Percentiles rank a stretch among this genome's conserved stretches.
These are phyloP conservation scores for Lathyrus aphaca DNA, from an alignment of 306 rosid genomes.

Conservation along the genomic window DNA sequence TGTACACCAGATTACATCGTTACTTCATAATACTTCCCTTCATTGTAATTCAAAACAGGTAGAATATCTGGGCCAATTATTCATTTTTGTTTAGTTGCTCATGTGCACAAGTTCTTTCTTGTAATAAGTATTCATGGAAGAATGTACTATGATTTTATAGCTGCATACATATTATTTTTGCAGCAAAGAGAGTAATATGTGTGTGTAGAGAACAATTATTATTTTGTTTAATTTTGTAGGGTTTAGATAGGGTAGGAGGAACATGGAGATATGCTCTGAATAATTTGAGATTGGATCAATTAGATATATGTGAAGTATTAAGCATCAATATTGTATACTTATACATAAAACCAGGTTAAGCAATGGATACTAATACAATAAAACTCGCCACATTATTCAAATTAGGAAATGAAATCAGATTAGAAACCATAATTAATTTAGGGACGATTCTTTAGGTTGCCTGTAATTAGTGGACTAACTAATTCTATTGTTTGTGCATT, in stretches of 20 bases:
- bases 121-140: constrained; percentile 26
- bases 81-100: constrained; percentile 18
- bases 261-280: neutral
- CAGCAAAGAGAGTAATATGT: neutral
- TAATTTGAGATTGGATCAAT: constrained; percentile 7
- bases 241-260: constrained; percentile 1
- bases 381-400: constrained; percentile 1
- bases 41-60: constrained; percentile 77
- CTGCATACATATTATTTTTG: neutral
- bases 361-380: constrained; percentile 2
- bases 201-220: constrained; percentile 3
- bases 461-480: neutral
- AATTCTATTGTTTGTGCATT: constrained; percentile 3
- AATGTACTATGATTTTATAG: constrained; percentile 29
- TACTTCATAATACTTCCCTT: constrained; percentile 53
- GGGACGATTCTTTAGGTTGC: constrained; percentile 3
- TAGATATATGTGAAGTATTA: neutral
- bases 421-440: constrained; percentile 22
- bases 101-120: constrained; percentile 27
- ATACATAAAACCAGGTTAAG: neutral
- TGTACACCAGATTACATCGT: constrained; percentile 63
- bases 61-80: constrained; percentile 21
- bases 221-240: constrained; percentile 20
- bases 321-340: neutral
- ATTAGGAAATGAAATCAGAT: neutral